Conservation (phyloP, 495 filamentous ascomycete genomes). For the Aspergillus egyptiacus region DNA sequence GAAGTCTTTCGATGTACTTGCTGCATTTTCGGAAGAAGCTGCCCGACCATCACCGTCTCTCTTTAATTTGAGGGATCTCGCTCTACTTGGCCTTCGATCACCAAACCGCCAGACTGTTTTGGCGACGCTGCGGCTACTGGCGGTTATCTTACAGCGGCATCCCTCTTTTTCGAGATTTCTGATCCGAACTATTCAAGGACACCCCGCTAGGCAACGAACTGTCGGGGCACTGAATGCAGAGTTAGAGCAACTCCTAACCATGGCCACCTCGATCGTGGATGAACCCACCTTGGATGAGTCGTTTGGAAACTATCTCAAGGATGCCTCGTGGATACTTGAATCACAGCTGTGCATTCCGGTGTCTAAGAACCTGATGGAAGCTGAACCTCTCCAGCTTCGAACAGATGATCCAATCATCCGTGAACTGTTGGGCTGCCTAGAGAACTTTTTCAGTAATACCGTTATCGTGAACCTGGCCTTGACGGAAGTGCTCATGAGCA, state of each 20-base stretch:
- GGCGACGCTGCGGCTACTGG: conserved; percentile 78
- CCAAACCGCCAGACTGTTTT: conserved; percentile 80
- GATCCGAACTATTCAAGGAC: conserved; percentile 58
- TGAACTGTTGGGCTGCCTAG: conserved; percentile 61
- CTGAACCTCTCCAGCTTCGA: conserved; percentile 42
- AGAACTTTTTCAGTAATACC: conserved; percentile 80
- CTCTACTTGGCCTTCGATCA: conserved; percentile 77
- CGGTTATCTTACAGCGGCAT: conserved; percentile 78
- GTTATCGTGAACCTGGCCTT: conserved; percentile 83
- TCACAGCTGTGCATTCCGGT: conserved; percentile 50
- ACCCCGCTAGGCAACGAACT: conserved; percentile 58
- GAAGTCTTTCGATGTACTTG: conserved; percentile 83
- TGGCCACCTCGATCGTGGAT: conserved; percentile 67
- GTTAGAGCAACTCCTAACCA: conserved; percentile 62
- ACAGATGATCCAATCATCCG: conserved; percentile 72
- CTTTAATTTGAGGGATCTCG: conserved; percentile 90
- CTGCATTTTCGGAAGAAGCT: conserved; percentile 57
- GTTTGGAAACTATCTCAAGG: conserved; percentile 77
- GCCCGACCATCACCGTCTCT: conserved; percentile 74
- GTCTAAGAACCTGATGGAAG: conserved; percentile 23
- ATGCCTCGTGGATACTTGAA: conserved; percentile 72
- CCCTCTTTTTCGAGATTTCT: conserved; percentile 78
- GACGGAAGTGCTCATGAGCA: conserved; percentile 74
- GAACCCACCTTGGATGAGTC: conserved; percentile 67
- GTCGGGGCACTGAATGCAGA: conserved; percentile 76